Evolutionary conservation across 2,329 filamentous ascomycete genomes (phyloP), one percentile per base, ranked within the genome.

Genomic region (Aspergillus sp.): DNA sequence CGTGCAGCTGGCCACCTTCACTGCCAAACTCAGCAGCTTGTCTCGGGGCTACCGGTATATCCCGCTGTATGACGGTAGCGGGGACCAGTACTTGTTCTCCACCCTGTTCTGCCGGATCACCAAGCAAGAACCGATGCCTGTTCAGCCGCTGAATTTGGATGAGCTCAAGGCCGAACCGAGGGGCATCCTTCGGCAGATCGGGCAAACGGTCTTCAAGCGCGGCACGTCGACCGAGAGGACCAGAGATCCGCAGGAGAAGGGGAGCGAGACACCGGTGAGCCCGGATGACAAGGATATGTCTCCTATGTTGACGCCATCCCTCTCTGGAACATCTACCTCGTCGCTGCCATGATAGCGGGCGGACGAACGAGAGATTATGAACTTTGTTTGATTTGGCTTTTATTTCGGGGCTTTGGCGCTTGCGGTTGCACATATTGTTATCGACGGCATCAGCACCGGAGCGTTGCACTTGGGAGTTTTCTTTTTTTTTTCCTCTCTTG

Each of bases 21-120:
- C 86, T 2, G 88, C 85, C 41, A 96, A 96, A 64, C 77, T 96
- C 32, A 80, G 72, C 64, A 93, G 80, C 53, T 73, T 96, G 26
- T 86, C 89, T 55, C 80, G 91, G 59, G 91, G 91, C 16, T 96
- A 91, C 59, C 86, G 89, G 40, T 93, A 93, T 39, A 69, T 96
- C 33, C 91, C 89, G 8, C 71, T 98, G 11, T 82, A 86, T 57
- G 88, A 96, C 61, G 74, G 78, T 35, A 83, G 86, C 42, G 91
- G 88, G 39, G 88, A 95, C 48, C 85, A 88, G 48, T 96, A 93
- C 56, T 72, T 95, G 26, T 95, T 95, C 62, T 94, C 91, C 2
- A 93, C 86, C 8, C 69, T 98, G 11, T 94, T 96, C 60, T 94
- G 88, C 66, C 80, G 80, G 51, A 83, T 96, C 62, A 78, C 78